These are phyloP conservation scores for Penicillium concentricum DNA, from an alignment of 2,329 filamentous ascomycete genomes.

Conservation along the genomic window DNA sequence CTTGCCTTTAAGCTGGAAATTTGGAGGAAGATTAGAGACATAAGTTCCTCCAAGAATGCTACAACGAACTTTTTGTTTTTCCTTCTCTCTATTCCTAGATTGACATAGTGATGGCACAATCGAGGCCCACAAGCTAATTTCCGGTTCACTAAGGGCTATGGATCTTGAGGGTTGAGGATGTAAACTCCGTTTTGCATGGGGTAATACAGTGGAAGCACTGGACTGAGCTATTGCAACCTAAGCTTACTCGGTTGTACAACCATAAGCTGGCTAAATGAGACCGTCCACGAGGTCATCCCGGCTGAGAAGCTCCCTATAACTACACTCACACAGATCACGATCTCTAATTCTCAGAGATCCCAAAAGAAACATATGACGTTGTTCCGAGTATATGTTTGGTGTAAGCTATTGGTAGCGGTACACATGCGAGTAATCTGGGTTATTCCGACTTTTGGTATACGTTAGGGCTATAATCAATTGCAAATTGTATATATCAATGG, in stretches of 20 bases:
- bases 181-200: neutral
- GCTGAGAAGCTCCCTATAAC: neutral
- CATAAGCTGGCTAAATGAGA: neutral
- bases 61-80: no score
- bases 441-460: no score
- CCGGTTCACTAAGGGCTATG: neutral
- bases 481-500: no score
- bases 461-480: no score
- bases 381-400: neutral
- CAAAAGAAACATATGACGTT: no score
- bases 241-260: neutral
- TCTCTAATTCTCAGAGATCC: neutral
- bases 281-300: neutral
- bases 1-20: neutral
- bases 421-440: no score
- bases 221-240: neutral
- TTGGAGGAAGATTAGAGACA: neutral
- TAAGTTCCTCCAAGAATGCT: fast-evolving
- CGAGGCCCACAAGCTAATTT: neutral
- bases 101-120: neutral
- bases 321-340: neutral
- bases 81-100: neutral
- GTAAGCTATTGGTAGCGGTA: no score
- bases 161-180: neutral
- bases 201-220: neutral